These are phyloP conservation scores for Aspergillus sp. DNA, from an alignment of 2,329 filamentous ascomycete genomes.

Conservation along the genomic window DNA sequence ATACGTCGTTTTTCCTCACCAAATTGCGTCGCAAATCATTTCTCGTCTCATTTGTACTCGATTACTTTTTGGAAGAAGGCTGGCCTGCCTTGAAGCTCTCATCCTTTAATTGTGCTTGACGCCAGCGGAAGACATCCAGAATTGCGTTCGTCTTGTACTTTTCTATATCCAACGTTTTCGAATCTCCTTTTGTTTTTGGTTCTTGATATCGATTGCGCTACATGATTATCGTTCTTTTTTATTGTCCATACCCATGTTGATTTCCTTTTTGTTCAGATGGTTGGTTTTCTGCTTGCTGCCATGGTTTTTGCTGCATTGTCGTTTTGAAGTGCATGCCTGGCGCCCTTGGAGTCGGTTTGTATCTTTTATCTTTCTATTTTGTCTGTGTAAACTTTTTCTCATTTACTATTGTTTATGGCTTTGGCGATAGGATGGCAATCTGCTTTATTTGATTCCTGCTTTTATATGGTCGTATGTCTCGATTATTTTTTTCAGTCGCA, in stretches of 20 bases:
- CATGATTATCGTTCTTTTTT: not conserved
- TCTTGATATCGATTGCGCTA: not conserved
- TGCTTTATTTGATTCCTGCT: not conserved
- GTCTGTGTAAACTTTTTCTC: constrained; percentile 7
- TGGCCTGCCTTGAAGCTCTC: not conserved
- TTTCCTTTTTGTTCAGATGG: not conserved
- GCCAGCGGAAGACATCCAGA: not conserved
- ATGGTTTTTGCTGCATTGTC: not conserved
- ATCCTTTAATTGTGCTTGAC: not conserved
- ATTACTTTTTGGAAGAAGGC: not conserved
- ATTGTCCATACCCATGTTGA: not conserved
- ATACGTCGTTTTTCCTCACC: too few relatives aligned
- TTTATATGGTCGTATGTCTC: constrained; percentile 3
- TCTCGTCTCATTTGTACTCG: not conserved
- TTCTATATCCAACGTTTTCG: not conserved
- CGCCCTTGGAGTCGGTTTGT: constrained; percentile 18
- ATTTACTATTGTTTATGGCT: constrained; percentile 3
- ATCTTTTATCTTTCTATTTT: constrained; percentile 9
- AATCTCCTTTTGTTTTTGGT: not conserved
- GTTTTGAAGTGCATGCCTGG: constrained; percentile 20
- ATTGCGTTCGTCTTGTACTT: not conserved
- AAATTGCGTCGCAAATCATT: not conserved
- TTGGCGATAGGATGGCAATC: constrained; percentile 5
- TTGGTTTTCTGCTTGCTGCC: not conserved
- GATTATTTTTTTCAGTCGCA: constrained; percentile 1